Conservation (phyloP, 2,329 filamentous ascomycete genomes). For the Xylaria sp. region DNA sequence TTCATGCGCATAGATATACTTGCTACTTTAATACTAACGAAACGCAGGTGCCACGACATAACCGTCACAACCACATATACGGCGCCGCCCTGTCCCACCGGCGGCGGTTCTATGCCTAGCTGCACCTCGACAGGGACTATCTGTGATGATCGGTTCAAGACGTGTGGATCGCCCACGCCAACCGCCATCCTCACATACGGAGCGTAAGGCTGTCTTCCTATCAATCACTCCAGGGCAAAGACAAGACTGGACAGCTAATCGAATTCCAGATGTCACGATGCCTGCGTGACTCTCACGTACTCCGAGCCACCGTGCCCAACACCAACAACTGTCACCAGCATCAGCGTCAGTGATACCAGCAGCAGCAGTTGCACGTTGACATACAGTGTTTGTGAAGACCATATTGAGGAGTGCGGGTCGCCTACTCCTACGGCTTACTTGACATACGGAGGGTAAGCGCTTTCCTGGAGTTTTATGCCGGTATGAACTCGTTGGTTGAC, state of each 20-base stretch:
- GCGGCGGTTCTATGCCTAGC: slow-evolving; percentile 11
- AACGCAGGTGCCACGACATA: slow-evolving; percentile 35
- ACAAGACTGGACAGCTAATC: background rate
- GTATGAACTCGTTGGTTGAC: background rate
- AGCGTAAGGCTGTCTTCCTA: slow-evolving; percentile 24
- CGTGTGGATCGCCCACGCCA: slow-evolving; percentile 42
- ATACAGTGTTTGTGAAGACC: slow-evolving; percentile 43
- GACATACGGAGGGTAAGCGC: slow-evolving; percentile 37
- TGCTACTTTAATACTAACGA: background rate
- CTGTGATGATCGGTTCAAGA: slow-evolving; percentile 43
- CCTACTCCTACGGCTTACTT: slow-evolving; percentile 41
- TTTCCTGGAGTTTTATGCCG: too few species aligned
- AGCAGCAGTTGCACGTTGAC: slow-evolving; percentile 37
- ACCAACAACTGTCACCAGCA: slow-evolving; percentile 21
- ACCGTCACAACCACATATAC: slow-evolving; percentile 28
- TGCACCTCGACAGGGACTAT: slow-evolving; percentile 43
- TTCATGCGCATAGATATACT: background rate
- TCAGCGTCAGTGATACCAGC: background rate
- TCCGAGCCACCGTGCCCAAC: slow-evolving; percentile 35
- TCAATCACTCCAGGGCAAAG: background rate
- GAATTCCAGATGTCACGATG: slow-evolving; percentile 32
- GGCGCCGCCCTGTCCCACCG: slow-evolving; percentile 33
- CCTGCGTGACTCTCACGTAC: slow-evolving; percentile 31
- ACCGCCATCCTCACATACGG: slow-evolving; percentile 39
- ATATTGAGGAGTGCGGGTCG: slow-evolving; percentile 42